phyloP scores from a whole-genome alignment of 2,329 filamentous ascomycete species.

The Aspergillus sp. region DNA sequence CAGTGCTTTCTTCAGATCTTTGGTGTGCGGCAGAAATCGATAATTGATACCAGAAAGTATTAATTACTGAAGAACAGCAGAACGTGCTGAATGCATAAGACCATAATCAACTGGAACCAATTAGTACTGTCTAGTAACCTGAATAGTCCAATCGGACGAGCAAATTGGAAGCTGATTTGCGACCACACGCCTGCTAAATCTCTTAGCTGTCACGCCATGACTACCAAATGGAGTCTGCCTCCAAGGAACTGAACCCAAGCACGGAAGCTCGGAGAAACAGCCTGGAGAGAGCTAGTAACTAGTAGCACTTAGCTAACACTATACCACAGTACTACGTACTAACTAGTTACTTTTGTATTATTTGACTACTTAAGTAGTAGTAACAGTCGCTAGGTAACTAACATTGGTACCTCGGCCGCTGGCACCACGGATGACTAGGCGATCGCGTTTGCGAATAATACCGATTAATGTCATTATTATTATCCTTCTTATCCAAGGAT shows the following conservation, averaged over 20 bases:
- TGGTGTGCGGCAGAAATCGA: slow-evolving; percentile 14
- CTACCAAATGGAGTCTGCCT: slow-evolving; percentile 2
- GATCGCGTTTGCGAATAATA: not conserved
- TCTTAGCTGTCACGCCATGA: slow-evolving; percentile 24
- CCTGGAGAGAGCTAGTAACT: slow-evolving; percentile 14
- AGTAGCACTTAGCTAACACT: not conserved
- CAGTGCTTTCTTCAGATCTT: not conserved
- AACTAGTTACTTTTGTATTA: not conserved
- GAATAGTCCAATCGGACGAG: slow-evolving; percentile 9
- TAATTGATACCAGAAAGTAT: not conserved
- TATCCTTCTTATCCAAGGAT: not conserved
- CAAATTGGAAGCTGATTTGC: slow-evolving; percentile 23
- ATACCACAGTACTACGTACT: not conserved
- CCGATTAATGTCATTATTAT: not conserved
- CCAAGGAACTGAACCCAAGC: slow-evolving; percentile 10
- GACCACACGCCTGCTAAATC: slow-evolving; percentile 17
- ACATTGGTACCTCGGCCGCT: not conserved
- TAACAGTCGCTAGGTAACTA: not conserved
- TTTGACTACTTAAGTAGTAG: not conserved
- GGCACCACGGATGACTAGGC: not conserved
- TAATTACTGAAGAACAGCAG: slow-evolving; percentile 4
- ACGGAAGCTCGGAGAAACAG: slow-evolving; percentile 20
- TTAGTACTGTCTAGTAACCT: slow-evolving; percentile 15
- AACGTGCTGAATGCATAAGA: slow-evolving; percentile 22
- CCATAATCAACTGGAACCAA: slow-evolving; percentile 11